Evolutionary conservation across 179 eudicot species (phyloP), one percentile per base, ranked within the genome.

Genomic region (Spergularia azorica): DNA sequence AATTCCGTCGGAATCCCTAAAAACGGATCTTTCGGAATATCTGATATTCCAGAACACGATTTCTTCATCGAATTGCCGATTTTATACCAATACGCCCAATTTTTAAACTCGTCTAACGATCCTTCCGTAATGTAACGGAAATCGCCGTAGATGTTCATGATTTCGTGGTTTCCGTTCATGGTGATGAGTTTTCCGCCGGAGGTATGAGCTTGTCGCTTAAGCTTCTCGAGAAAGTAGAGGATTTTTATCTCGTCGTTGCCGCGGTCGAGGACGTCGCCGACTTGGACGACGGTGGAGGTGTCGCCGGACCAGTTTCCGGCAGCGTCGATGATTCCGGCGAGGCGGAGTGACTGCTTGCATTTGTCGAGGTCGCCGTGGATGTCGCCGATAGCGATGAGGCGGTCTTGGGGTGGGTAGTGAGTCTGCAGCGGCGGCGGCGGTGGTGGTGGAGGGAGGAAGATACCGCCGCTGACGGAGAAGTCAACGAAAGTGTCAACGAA

Each of bases 121-220:
- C 82, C 77, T 0, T 54, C 26, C 5, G 88, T 76, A 2, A 72
- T 93, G 59, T 60, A 93, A 83, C 97, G 75, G 70, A 95, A 95
- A 85, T 95, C 97, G 18, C 89, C 87, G 1, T 87, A 86, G 0
- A 95, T 75, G 39, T 95, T 95, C 97, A 95, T 89, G 43, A 90
- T 91, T 81, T 95, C 99, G 52, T 95, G 99, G 66, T 95, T 95
- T 2, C 99, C 97, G 36, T 95, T 90, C 97, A 95, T 90, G 1
- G 97, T 93, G 13, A 93, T 83, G 15, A 95, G 20, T 9, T 41
- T 71, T 4, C 99, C 99, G 0, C 97, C 95, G 5, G 63, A 71
- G 11, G 17, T 80, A 4, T 63, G 79, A 2, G 99, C 99, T 77
- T 95, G 87, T 0, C 97, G 84, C 77, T 84, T 88, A 68, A 93